Base-by-base conservation (phyloP, 78 protist genomes). In the Dictyostelium brefeldianum region DNA sequence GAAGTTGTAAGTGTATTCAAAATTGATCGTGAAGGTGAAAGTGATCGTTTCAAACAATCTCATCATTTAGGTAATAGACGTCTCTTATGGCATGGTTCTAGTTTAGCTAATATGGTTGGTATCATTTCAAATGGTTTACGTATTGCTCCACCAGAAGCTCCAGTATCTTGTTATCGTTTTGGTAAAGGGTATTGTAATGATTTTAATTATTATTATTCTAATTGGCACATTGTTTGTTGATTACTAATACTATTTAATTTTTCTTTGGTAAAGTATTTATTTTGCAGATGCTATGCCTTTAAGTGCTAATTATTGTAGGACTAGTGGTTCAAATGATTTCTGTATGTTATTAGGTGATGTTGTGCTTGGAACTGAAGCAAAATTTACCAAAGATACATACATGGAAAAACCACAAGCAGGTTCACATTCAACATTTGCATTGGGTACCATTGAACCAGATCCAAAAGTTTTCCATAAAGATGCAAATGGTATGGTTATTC, bases 181-280 rank as follows among this genome's bases (percentile, higher is more conserved):
- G 99, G 99, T 47, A 97, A 97, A 83, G 99, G 99, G 51, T 73
- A 98, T n/a, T 98, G 97, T 96, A 95, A 97, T 82, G 99, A 98
- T 27, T 92, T 89, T 48, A 9, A 20, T 25, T 56, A 56, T 17
- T 54, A 18, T 18, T 18, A 54, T 54, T 8, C 12, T 10, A 18
- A 54, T 10, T n/a, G n/a, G n/a, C n/a, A n/a, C n/a, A n/a, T n/a
- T n/a, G n/a, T n/a, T n/a, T n/a, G n/a, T n/a, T n/a, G n/a, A n/a
- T n/a, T n/a, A n/a, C n/a, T n/a, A n/a, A n/a, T 54, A 54, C 12
- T 17, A 57, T 57, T 57, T 57, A n/a, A n/a, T 10, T 20, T 2
- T 59, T 56, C n/a, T n/a, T n/a, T n/a, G n/a, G n/a, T n/a, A n/a
- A n/a, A n/a, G n/a, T n/a, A 7, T 59, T 59, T 59, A 59, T 59